Percentiles rank a stretch among this genome's conserved stretches.
Evolutionary conservation across 2,329 filamentous ascomycete genomes (phyloP).

Genomic region (Cadophora gregata): DNA sequence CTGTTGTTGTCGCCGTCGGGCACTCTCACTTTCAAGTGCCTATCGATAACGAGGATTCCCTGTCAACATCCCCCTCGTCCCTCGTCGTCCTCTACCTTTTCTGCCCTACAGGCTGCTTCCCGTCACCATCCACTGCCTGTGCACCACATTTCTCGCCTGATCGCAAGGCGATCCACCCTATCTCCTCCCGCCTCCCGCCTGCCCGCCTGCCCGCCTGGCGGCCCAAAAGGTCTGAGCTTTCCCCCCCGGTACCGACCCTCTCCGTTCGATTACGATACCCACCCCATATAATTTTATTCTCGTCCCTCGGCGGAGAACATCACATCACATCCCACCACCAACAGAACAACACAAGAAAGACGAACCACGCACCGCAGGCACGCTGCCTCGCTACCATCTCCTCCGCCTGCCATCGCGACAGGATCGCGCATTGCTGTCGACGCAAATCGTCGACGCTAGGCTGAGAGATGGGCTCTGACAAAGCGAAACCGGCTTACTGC

Average conservation of each 20-base stretch:
- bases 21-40: neutral
- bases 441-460: constrained; percentile 10
- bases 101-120: neutral
- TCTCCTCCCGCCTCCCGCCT: neutral
- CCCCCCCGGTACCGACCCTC: constrained; percentile 13
- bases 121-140: constrained; percentile 11
- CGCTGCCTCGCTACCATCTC: constrained; percentile 6
- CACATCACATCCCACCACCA: neutral
- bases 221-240: constrained; percentile 24
- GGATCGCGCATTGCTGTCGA: constrained; percentile 23
- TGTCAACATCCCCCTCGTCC: neutral
- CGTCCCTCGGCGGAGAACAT: constrained; percentile 8
- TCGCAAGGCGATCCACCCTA: neutral
- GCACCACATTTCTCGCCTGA: neutral
- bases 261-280: neutral
- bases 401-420: constrained; percentile 22
- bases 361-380: constrained; percentile 8
- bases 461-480: constrained; percentile 27
- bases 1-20: neutral
- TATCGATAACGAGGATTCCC: constrained; percentile 16
- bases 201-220: neutral
- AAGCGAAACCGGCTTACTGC: constrained; percentile 38
- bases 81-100: neutral
- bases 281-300: constrained; percentile 8
- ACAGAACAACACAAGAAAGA: constrained; percentile 5